Percentiles rank a stretch among this genome's conserved stretches.
Evolutionary conservation across 2,329 filamentous ascomycete species (phyloP).

Genomic region (Pyrenophora graminea): DNA sequence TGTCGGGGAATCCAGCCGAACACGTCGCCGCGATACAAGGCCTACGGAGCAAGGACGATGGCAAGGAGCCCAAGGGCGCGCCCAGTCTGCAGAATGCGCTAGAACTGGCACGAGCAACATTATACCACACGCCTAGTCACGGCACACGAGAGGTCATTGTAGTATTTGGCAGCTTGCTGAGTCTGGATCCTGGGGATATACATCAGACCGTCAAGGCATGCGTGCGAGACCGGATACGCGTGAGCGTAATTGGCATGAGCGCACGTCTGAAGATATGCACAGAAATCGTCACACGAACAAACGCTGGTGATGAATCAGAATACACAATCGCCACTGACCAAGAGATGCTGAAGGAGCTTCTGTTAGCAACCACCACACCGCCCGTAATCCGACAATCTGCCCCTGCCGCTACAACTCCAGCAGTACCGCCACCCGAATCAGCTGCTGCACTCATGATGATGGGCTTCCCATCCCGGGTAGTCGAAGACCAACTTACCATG

Average conservation of each 20-base stretch:
- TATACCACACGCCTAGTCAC: constrained; percentile 93
- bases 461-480: constrained; percentile 89
- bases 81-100: constrained; percentile 83
- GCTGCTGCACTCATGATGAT: constrained; percentile 79
- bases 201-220: constrained; percentile 83
- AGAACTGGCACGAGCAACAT: constrained; percentile 87
- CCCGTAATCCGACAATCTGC: constrained; percentile 72
- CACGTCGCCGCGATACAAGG: constrained; percentile 77
- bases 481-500: constrained; percentile 72
- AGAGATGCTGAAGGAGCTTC: constrained; percentile 83
- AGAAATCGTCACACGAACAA: constrained; percentile 86
- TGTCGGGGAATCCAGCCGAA: constrained; percentile 88
- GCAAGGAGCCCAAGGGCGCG: constrained; percentile 56
- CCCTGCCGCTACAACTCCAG: constrained; percentile 29
- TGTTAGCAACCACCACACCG: constrained; percentile 86
- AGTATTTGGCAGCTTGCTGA: constrained; percentile 86
- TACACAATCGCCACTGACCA: constrained; percentile 89
- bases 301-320: constrained; percentile 72
- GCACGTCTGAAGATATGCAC: constrained; percentile 91
- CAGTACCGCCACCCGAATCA: constrained; percentile 43
- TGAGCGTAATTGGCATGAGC: constrained; percentile 86
- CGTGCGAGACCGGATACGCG: constrained; percentile 80
- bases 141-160: constrained; percentile 92
- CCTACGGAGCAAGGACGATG: constrained; percentile 67
- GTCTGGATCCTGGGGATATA: constrained; percentile 92